phyloP scores from a whole-genome alignment of 306 rosid species.

The Castanea mollissima region DNA sequence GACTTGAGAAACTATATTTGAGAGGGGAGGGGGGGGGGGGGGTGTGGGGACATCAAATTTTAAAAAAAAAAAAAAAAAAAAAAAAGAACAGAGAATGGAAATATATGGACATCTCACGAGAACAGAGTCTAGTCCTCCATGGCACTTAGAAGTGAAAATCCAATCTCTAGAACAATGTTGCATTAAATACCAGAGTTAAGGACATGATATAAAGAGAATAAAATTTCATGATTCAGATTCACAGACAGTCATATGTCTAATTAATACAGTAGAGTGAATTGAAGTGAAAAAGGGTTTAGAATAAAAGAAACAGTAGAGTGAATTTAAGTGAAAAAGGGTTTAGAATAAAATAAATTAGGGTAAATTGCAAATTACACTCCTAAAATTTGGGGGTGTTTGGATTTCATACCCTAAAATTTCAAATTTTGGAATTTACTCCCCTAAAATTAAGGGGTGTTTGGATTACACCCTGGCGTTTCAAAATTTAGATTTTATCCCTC shows the following conservation, averaged over 20 bases:
- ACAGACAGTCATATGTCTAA: background rate
- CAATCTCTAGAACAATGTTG: background rate
- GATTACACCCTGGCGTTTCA: too few relatives aligned
- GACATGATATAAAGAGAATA: background rate
- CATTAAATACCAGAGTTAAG: background rate
- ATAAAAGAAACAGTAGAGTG: background rate
- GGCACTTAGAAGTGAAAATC: background rate
- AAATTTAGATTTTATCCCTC: too few relatives aligned
- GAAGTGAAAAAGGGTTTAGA: background rate
- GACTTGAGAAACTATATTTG: background rate
- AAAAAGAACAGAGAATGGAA: background rate
- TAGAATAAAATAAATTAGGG: background rate
- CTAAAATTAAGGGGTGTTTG: too few relatives aligned
- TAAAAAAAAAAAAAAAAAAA: background rate
- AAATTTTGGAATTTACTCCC: too few relatives aligned
- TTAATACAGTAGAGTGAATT: background rate
- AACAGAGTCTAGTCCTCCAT: background rate
- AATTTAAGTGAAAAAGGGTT: background rate
- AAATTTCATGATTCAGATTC: background rate
- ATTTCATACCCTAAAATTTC: too few relatives aligned
- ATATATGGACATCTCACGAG: background rate
- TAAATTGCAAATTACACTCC: too few relatives aligned
- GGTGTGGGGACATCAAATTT: background rate
- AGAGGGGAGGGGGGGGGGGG: rapidly evolving
- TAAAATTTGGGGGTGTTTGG: too few relatives aligned